These are phyloP conservation scores for Petunia secreta DNA, from an alignment of 257 asterid species.

Conservation along the genomic window DNA sequence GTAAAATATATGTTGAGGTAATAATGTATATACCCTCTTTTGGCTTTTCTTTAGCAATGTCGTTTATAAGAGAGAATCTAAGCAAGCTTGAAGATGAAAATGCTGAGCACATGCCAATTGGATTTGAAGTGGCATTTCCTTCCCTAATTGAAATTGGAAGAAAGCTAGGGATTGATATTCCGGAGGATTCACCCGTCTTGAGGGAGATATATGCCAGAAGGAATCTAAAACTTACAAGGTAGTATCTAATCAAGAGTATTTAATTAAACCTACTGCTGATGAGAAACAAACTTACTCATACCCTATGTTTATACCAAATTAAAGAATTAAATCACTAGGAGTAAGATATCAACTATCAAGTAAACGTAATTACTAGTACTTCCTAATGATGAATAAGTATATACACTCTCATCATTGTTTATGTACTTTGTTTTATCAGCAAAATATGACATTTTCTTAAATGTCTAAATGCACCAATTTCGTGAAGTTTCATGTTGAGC, in stretches of 20 bases:
- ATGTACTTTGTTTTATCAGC: no score
- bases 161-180: slow-evolving; percentile 54
- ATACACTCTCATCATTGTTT: no score
- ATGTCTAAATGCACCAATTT: no score
- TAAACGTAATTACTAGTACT: no score
- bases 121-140: slow-evolving; percentile 84
- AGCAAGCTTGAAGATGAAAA: slow-evolving; percentile 61
- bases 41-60: slow-evolving; percentile 45
- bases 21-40: neutral
- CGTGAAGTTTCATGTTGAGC: no score
- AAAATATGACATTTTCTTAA: no score
- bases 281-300: no score
- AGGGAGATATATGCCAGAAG: slow-evolving; percentile 54
- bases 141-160: slow-evolving; percentile 69
- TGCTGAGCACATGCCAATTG: slow-evolving; percentile 84
- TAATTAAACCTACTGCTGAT: neutral
- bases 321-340: neutral
- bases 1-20: neutral
- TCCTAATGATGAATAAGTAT: no score
- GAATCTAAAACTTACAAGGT: slow-evolving; percentile 74
- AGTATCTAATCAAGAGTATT: neutral
- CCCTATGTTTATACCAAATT: neutral
- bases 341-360: no score
- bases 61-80: slow-evolving; percentile 53
- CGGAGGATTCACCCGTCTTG: slow-evolving; percentile 51